Percentiles rank a stretch among this genome's conserved stretches.
Evolutionary conservation across 2,329 filamentous ascomycete species (phyloP).

Genomic region (Alternaria rosae): DNA sequence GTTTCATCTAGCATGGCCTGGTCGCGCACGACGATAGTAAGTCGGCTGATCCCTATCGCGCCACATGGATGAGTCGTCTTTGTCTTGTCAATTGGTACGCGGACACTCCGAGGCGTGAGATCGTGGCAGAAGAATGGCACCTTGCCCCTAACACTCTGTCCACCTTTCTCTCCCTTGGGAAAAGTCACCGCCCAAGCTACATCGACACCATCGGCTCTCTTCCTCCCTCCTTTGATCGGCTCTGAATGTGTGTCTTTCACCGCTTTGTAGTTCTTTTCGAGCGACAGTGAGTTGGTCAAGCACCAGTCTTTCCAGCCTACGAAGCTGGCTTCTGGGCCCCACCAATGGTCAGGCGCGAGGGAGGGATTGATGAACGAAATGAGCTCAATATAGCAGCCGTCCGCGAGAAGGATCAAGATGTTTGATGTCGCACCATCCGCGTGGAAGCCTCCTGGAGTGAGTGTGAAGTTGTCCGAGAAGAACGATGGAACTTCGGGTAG

Average conservation of each 20-base stretch:
- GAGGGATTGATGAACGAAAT: constrained; percentile 66
- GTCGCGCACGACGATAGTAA: constrained; percentile 38
- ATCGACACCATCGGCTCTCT: constrained; percentile 62
- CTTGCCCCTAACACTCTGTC: constrained; percentile 53
- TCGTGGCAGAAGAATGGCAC: constrained; percentile 70
- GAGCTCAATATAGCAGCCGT: constrained; percentile 72
- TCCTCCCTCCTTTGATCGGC: constrained; percentile 62
- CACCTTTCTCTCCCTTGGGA: constrained; percentile 50
- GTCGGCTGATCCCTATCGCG: constrained; percentile 54
- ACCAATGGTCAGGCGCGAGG: constrained; percentile 62
- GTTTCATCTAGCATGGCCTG: constrained; percentile 21
- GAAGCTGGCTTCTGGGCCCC: constrained; percentile 62
- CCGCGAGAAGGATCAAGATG: constrained; percentile 67
- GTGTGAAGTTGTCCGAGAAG: constrained; percentile 62
- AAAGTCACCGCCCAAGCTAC: constrained; percentile 68
- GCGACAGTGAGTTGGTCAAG: constrained; percentile 36
- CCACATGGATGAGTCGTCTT: constrained; percentile 60
- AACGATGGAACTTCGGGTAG: constrained; percentile 52
- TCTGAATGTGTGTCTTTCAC: constrained; percentile 55
- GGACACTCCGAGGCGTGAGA: constrained; percentile 61
- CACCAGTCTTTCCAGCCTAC: constrained; percentile 68
- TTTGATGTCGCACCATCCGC: constrained; percentile 68
- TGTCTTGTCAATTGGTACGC: constrained; percentile 59
- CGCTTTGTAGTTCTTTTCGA: constrained; percentile 17
- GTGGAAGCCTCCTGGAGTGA: constrained; percentile 68